These are phyloP conservation scores for Ottelia alismoides DNA, from an alignment of 106 monocot genomes.

Conservation along the genomic window DNA sequence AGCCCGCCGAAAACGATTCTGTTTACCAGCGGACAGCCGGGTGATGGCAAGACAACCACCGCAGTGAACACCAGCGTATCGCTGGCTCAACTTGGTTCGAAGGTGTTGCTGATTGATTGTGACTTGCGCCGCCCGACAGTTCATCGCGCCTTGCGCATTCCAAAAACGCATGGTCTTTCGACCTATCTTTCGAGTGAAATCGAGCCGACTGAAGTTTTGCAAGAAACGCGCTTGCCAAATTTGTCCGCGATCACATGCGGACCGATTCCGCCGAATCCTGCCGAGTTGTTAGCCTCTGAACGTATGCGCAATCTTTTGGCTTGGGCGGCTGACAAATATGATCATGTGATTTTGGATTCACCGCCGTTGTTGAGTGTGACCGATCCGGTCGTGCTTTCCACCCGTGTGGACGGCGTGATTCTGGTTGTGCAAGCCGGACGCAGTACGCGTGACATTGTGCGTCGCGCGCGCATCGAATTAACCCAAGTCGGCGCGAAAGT, in stretches of 20 bases:
- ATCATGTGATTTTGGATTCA: not conserved
- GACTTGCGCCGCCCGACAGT: not conserved
- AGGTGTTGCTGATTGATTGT: not conserved
- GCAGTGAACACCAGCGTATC: not conserved
- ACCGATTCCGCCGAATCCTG: not conserved
- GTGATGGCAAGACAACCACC: not conserved
- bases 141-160: not conserved
- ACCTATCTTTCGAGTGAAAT: not conserved
- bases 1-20: not conserved
- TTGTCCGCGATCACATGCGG: not conserved
- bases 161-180: not conserved
- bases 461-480: not conserved
- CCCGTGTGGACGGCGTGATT: not conserved
- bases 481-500: not conserved
- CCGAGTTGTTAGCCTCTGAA: not conserved
- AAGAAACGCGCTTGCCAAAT: not conserved
- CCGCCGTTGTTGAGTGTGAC: not conserved
- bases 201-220: not conserved
- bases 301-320: not conserved
- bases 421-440: not conserved
- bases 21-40: not conserved
- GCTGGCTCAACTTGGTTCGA: not conserved
- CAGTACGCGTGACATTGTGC: not conserved
- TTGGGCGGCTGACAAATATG: not conserved
- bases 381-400: not conserved